Evolutionary conservation across 2,329 filamentous ascomycete genomes (phyloP), one percentile per base, ranked within the genome.

Genomic region (Neonectria coccinea): DNA sequence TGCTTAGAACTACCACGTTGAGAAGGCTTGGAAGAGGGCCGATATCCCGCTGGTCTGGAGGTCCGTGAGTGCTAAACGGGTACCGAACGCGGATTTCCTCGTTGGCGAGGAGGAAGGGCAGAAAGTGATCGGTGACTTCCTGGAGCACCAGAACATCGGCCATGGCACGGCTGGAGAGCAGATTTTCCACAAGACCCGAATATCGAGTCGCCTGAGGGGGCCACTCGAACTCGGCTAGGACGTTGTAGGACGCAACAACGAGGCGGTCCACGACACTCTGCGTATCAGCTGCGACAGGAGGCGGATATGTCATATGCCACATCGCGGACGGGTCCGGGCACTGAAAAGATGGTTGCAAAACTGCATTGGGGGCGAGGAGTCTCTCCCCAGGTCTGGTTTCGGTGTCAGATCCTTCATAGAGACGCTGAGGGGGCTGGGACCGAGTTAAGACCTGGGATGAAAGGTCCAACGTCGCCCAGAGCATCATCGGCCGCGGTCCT

Each of bases 101-200:
- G 59, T 86, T 74, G 3, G 73, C 70, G 2, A 91, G 83, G 1
- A 92, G 77, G 61, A 82, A 83, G 0, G 82, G 80, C 0, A 92
- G 81, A 64, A 91, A 90, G 44, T 86, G 82, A 65, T 91, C 88
- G 0, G 88, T 89, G 1, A 91, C 86, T 76, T 91, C 89, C 73
- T 91, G 84, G 5, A 92, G 80, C 3, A 86, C 78, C 9, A 87
- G 67, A 3, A 86, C 75, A 60, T 87, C 84, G 8, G 85, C 79
- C 1, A 71, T 62, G 3, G 83, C 83, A 8, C 76, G 73, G 5
- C 73, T 59, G 0, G 81, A 79, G 5, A 86, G 71, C 2, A 87
- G 74, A 59, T 81, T 85, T 7, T 75, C 70, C 20, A 85, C 62
- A 50, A 87, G 70, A 8, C 81, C 68, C 2, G 81, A 74, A 61